Percentiles rank a stretch among this genome's conserved stretches.
phyloP scores from a whole-genome alignment of 202 grass and related monocot species.

The Bolboschoenoplectus hybrid region DNA sequence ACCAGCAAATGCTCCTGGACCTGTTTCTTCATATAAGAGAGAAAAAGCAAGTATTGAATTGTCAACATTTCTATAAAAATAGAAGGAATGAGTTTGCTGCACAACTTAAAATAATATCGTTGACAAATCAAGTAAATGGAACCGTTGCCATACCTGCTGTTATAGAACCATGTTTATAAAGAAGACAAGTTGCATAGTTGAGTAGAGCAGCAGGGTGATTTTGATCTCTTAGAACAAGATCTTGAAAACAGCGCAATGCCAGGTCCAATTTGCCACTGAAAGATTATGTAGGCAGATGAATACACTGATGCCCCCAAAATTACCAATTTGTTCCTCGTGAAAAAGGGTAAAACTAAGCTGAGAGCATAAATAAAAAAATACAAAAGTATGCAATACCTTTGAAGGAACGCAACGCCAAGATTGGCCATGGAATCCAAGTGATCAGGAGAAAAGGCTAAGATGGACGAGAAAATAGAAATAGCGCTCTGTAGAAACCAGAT shows the following conservation, averaged over 20 bases:
- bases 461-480: conserved; percentile 89
- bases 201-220: conserved; percentile 92
- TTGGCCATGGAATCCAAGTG: conserved; percentile 90
- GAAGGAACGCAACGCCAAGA: conserved; percentile 84
- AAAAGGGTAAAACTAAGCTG: not conserved
- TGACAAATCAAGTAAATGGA: conserved; percentile 36
- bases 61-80: not conserved
- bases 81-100: not conserved
- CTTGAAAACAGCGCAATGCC: conserved; percentile 87
- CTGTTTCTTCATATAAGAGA: conserved; percentile 46
- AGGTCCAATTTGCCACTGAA: conserved; percentile 78
- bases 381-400: conserved; percentile 58
- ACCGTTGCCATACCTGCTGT: conserved; percentile 58
- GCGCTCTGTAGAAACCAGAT: conserved; percentile 63
- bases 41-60: not conserved
- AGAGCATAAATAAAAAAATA: not conserved
- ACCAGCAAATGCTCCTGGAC: conserved; percentile 54
- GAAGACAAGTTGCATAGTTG: conserved; percentile 83
- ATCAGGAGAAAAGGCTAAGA: conserved; percentile 73
- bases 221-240: conserved; percentile 94
- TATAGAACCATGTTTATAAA: conserved; percentile 82
- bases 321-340: not conserved
- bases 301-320: conserved; percentile 8
- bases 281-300: conserved; percentile 36
- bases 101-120: conserved; percentile 37